Base-by-base conservation (phyloP, 805 yeast genomes). In the Spathaspora passalidarum region DNA sequence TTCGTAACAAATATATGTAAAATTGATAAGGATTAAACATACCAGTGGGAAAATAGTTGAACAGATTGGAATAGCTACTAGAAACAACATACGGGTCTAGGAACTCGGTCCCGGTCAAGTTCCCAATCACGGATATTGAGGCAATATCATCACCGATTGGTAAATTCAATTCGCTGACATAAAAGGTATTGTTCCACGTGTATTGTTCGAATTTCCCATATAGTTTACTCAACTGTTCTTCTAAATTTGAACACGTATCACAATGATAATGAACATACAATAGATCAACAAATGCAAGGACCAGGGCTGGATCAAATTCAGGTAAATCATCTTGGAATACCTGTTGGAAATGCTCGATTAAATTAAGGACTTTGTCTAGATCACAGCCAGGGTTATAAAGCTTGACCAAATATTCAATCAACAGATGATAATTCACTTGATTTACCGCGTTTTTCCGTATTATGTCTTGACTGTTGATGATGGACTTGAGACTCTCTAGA, bases 11-110 rank as follows among this genome's bases (percentile, higher is more conserved):
- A 35, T 48, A 46, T 7, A 39, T 16, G 23, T 40, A 32, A 8
- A 50, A 46, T 6, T 50, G 54, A 29, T 36, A 44, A 6, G 48
- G 23, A 38, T 50, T 50, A 13, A 49, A 16, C 21, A 45, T 26
- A 1, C 51, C 54, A 23, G 37, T 38, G 1, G 54, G 54, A 36
- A 38, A 47, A 35, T 50, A 50, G 26, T 46, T 45, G 19, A 43
- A 43, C 11, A 4, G 11, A 14, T 5, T 5, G 4, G 36, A 17
- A 21, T 22, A 13, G 7, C 37, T n/a, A 10, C 37, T 39, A 2
- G 51, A 32, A 7, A 48, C 41, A 17, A 48, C 32, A n/a, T 45
- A 43, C 7, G 54, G 54, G 16, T 40, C 40, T 7, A 50, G 38
- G 13, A 46, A 44, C 13, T 50, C 47, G 21, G 39, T 38, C 1